Evolutionary conservation across 179 eudicot genomes (phyloP).

Genomic region (Heliamphora pulchella): DNA sequence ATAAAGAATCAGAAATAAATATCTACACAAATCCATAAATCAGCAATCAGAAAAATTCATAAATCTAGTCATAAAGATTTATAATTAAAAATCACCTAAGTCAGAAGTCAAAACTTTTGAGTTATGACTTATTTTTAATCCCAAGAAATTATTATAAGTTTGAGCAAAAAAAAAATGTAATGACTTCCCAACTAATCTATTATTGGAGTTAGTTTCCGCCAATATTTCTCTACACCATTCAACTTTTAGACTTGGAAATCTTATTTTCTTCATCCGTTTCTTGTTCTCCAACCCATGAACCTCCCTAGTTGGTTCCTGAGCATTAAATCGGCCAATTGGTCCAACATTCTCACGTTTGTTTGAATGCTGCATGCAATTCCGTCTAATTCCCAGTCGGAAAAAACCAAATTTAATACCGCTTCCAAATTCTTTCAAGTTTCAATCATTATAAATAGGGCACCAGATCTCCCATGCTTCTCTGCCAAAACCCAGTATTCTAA

Average conservation of each 20-base stretch:
- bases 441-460: neutral
- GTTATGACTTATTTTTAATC: no score
- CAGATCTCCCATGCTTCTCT: neutral
- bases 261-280: neutral
- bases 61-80: no score
- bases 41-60: no score
- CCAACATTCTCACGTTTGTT: slow-evolving; percentile 4
- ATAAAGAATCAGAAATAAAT: no score
- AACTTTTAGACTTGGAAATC: neutral
- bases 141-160: no score
- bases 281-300: neutral
- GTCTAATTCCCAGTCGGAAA: neutral
- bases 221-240: neutral
- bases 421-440: neutral
- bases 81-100: no score
- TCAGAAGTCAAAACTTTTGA: no score
- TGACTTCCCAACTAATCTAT: no score
- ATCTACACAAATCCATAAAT: no score
- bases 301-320: slow-evolving; percentile 5
- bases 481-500: neutral
- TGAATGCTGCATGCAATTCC: neutral
- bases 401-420: neutral
- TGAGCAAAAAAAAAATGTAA: no score
- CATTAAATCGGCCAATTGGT: neutral
- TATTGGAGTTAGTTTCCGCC: neutral